phyloP scores from a whole-genome alignment of 176 grass and related monocot genomes.

The Areca catechu region DNA sequence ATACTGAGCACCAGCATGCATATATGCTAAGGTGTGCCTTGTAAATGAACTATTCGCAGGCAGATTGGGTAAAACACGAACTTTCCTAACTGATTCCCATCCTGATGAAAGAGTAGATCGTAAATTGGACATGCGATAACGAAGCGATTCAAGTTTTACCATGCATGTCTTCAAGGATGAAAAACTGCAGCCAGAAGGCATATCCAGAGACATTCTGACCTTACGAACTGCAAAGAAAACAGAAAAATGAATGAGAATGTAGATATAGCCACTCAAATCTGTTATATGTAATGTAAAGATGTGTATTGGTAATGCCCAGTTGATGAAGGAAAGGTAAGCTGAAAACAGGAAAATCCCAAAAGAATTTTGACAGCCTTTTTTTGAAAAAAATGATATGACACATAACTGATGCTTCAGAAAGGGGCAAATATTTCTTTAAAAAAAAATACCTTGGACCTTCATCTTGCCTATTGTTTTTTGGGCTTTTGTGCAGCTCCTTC shows the following conservation, averaged over 20 bases:
- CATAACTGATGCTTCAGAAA: too few species aligned
- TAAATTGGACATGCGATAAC: conserved; percentile 65
- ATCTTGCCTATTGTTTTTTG: conserved; percentile 90
- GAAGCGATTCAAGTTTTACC: conserved; percentile 64
- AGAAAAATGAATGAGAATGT: neutral
- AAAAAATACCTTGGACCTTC: conserved; percentile 86
- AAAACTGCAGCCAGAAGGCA: conserved; percentile 85
- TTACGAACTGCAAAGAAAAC: conserved; percentile 70
- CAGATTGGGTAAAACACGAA: conserved; percentile 57
- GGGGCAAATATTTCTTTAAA: neutral
- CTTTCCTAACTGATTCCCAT: conserved; percentile 77
- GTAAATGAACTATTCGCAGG: conserved; percentile 79
- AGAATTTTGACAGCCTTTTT: too few species aligned
- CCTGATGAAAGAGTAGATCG: conserved; percentile 66
- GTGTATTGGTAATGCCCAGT: too few species aligned
- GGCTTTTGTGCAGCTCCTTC: conserved; percentile 79
- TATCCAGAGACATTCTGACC: conserved; percentile 91
- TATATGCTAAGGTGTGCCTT: conserved; percentile 91
- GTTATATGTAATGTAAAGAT: too few species aligned
- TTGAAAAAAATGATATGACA: too few species aligned
- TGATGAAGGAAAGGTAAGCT: too few species aligned
- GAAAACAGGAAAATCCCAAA: too few species aligned
- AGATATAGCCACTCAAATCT: neutral
- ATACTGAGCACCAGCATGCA: conserved; percentile 94
- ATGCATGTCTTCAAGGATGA: conserved; percentile 45